Conservation (phyloP, 768 basidiomycete species). For the Podaxis rugospora region DNA sequence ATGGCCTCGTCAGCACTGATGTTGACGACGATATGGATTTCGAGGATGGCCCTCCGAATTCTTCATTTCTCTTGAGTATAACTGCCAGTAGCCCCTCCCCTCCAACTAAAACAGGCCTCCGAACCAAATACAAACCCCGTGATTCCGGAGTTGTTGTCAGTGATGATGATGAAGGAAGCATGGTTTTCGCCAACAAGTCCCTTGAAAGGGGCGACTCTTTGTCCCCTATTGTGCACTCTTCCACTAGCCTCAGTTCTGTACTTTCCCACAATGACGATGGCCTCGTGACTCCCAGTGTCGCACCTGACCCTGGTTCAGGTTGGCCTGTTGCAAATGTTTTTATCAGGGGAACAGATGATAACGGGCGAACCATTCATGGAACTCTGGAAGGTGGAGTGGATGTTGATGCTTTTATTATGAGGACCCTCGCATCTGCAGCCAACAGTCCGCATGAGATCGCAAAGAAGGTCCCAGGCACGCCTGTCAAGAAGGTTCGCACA, state of each 20-base stretch:
- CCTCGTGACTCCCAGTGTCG: constrained; percentile 65
- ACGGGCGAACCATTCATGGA: constrained; percentile 14
- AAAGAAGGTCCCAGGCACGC: constrained; percentile 75
- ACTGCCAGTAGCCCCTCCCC: constrained; percentile 57
- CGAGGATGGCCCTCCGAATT: constrained; percentile 36
- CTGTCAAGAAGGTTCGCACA: constrained; percentile 72
- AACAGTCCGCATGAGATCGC: constrained; percentile 39
- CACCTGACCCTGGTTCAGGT: constrained; percentile 48
- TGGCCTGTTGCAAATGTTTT: constrained; percentile 54
- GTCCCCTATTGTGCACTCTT: constrained; percentile 49
- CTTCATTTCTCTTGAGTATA: constrained; percentile 55
- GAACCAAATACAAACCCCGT: constrained; percentile 66
- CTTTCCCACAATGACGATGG: constrained; percentile 60
- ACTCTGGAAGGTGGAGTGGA: constrained; percentile 29
- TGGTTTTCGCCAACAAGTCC: constrained; percentile 1
- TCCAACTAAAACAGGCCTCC: constrained; percentile 39
- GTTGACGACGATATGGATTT: constrained; percentile 56
- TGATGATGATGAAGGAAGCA: constrained; percentile 48
- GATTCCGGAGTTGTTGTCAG: constrained; percentile 63
- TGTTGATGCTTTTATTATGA: constrained; percentile 70
- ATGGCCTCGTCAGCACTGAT: constrained; percentile 29
- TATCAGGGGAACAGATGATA: constrained; percentile 38
- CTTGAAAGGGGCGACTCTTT: constrained; percentile 20
- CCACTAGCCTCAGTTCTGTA: constrained; percentile 60
- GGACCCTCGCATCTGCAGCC: constrained; percentile 56